These are phyloP conservation scores for Helotiales sp. DNA, from an alignment of 2,329 filamentous ascomycete genomes.

Conservation along the genomic window DNA sequence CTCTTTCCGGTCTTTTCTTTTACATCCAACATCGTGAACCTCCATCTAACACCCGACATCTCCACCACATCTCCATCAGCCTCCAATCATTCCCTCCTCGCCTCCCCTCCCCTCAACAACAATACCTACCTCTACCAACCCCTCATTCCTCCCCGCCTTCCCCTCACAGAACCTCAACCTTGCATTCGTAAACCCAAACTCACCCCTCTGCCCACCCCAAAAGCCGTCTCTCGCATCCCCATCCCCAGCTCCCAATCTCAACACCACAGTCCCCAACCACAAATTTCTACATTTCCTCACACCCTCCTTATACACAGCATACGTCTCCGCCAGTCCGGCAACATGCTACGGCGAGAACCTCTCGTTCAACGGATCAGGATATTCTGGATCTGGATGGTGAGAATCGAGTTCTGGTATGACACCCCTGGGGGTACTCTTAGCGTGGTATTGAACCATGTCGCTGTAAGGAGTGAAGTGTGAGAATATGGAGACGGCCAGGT, in stretches of 20 bases:
- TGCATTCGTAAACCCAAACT: constrained; percentile 44
- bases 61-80: background rate
- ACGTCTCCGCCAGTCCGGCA: constrained; percentile 44
- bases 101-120: constrained; percentile 42
- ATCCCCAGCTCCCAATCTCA: constrained; percentile 47
- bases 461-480: constrained; percentile 43
- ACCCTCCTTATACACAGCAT: constrained; percentile 42
- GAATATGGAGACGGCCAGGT: constrained; percentile 47
- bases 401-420: constrained; percentile 34
- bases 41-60: constrained; percentile 22
- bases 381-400: constrained; percentile 1
- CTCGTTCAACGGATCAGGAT: constrained; percentile 45
- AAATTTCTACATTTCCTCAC: constrained; percentile 48
- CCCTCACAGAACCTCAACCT: constrained; percentile 45
- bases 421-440: constrained; percentile 45
- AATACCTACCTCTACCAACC: constrained; percentile 47
- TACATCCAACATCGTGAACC: background rate
- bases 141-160: constrained; percentile 43
- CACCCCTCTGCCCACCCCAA: constrained; percentile 40
- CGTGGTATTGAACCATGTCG: constrained; percentile 51
- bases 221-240: constrained; percentile 45
- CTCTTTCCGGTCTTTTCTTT: background rate
- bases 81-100: constrained; percentile 13
- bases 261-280: constrained; percentile 44
- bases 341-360: constrained; percentile 52